A percentile compares a stretch with the other conserved stretches of the same genome.
These are phyloP conservation scores for Emmonsiellopsis sp. DNA, from an alignment of 2,329 filamentous ascomycete species.

Conservation along the genomic window DNA sequence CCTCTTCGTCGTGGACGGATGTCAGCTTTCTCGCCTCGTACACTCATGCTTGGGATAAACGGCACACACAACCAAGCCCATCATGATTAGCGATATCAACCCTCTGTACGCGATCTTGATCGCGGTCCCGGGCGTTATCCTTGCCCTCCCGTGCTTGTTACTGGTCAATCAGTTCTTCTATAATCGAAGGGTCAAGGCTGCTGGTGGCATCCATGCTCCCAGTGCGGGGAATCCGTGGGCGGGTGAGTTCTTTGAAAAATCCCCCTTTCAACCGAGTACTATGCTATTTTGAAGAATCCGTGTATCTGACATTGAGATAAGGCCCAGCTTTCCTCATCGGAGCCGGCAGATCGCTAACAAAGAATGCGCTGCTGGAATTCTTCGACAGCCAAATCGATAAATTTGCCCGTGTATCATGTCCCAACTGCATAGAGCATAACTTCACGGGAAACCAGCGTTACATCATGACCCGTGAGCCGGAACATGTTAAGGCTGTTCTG, in stretches of 20 bases:
- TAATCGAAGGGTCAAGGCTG: slow-evolving; percentile 4
- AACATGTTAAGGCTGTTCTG: slow-evolving; percentile 73
- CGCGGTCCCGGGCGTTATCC: not conserved
- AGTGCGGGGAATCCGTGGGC: too few species aligned
- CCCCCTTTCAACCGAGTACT: not conserved
- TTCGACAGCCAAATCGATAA: slow-evolving; percentile 45
- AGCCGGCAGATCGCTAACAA: slow-evolving; percentile 4
- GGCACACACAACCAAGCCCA: too few species aligned
- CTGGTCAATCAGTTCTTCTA: not conserved
- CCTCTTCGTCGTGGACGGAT: too few species aligned
- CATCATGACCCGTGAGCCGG: slow-evolving; percentile 64
- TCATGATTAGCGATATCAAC: not conserved
- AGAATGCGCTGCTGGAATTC: slow-evolving; percentile 34
- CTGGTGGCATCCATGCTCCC: slow-evolving; percentile 4
- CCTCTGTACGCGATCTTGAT: not conserved
- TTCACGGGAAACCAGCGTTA: slow-evolving; percentile 43
- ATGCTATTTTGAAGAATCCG: not conserved
- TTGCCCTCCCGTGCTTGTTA: not conserved
- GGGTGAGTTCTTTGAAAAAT: not conserved
- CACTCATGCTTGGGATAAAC: not conserved
- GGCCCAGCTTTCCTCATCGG: not conserved
- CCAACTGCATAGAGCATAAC: slow-evolving; percentile 52
- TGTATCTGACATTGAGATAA: not conserved
- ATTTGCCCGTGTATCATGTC: slow-evolving; percentile 19
- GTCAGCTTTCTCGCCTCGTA: too few species aligned